phyloP scores from a whole-genome alignment of 2,329 filamentous ascomycete species.

The Alternaria brassicicola region DNA sequence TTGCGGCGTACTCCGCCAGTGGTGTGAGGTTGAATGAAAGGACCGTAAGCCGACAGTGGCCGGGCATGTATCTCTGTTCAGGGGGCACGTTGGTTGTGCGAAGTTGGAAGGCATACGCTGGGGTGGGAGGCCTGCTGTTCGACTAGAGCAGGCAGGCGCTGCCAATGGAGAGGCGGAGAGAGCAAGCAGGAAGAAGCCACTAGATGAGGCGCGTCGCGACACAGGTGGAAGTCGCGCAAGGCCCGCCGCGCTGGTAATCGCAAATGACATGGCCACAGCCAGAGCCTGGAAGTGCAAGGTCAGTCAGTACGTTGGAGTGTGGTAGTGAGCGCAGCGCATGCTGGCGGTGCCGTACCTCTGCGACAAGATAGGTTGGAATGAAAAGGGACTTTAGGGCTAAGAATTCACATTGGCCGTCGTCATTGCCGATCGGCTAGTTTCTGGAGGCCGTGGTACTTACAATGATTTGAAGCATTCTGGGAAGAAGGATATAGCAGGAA shows the following conservation, averaged over 20 bases:
- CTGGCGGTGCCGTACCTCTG: constrained; percentile 31
- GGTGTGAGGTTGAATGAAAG: constrained; percentile 41
- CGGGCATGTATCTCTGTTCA: constrained; percentile 38
- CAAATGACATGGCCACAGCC: constrained; percentile 49
- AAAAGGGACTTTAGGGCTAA: constrained; percentile 39
- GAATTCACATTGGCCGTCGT: constrained; percentile 38
- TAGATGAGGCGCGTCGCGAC: constrained; percentile 34
- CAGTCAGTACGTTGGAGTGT: constrained; percentile 32
- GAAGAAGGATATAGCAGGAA: background rate
- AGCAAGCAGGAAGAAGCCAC: constrained; percentile 39
- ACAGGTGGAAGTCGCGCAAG: constrained; percentile 26
- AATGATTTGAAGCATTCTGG: constrained; percentile 25
- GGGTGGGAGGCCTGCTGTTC: constrained; percentile 21
- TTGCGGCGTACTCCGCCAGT: constrained; percentile 32
- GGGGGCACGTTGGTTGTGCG: constrained; percentile 38
- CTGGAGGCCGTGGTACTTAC: constrained; percentile 29
- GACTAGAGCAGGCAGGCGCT: constrained; percentile 29
- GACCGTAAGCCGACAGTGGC: constrained; percentile 36
- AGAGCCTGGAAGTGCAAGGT: constrained; percentile 34
- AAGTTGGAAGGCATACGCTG: constrained; percentile 21
- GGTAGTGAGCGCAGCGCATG: constrained; percentile 19
- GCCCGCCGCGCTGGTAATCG: constrained; percentile 37
- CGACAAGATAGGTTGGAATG: constrained; percentile 25
- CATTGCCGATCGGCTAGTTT: constrained; percentile 41
- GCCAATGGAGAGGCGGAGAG: constrained; percentile 39